Evolutionary conservation across 345 rosid species (phyloP), one percentile per base, ranked within the genome.

Genomic region (Mallotus nudiflorus): DNA sequence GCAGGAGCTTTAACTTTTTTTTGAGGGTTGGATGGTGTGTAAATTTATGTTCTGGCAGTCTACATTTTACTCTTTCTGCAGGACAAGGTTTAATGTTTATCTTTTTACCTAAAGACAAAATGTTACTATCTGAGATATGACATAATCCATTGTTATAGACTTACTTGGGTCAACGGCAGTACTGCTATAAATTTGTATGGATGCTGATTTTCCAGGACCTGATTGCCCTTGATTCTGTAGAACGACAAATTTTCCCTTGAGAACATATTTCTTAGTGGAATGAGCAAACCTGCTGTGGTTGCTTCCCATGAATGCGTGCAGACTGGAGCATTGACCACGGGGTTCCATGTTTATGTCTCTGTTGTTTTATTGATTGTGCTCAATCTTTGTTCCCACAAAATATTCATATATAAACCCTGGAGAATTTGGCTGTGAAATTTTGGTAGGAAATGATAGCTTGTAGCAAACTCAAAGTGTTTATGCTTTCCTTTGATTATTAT

Each of bases 171-270:
- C 86, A 3, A 88, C 35, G n/a, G 46, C 6, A 1, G 84, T 74
- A 71, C 83, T 13, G 64, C 91, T 85, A 64, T 78, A 79, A 53
- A 85, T 67, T 75, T 25, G 84, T 31, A 86, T 59, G 9, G 71
- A 76, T 40, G 85, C 82, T 68, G 84, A 82, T 74, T 72, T 89
- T 68, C 87, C 82, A 24, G 89, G 88, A 29, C 80, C 83, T 27
- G 93, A 76, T 50, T 73, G 72, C 39, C 84, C 82, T 1, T 73
- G 78, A 31, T 65, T 78, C 9, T 67, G 82, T 48, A 62, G 74
- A 22, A 86, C 27, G 57, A 66, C 75, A 53, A 86, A 19, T 20
- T 63, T 66, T 54, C 91, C 91, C 54, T 66, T 68, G 77, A 88
- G 78, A 29, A 75, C 3, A 37, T 8, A 3, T 67, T 52, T 52